phyloP scores from a whole-genome alignment of 176 grass and related monocot species.

The Poa annua region DNA sequence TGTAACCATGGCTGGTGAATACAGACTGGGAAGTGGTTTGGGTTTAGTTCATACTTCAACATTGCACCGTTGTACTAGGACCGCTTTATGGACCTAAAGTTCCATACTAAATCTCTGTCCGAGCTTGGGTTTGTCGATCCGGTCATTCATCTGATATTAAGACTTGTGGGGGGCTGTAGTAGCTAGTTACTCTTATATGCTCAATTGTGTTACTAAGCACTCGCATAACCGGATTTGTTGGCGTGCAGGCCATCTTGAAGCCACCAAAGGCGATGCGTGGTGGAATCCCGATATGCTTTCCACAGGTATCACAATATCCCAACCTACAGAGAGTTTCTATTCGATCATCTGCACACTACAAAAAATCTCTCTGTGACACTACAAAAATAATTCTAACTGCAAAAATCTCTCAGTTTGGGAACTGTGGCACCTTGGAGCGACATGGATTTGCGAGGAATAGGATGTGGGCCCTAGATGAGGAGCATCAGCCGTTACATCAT shows the following conservation, averaged over 20 bases:
- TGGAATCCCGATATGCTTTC: slow-evolving; percentile 94
- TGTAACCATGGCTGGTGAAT: no score
- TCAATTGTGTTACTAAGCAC: slow-evolving; percentile 17
- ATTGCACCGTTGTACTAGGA: no score
- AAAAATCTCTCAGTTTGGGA: slow-evolving; percentile 63
- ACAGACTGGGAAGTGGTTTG: no score
- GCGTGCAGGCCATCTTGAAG: slow-evolving; percentile 81
- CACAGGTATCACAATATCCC: slow-evolving; percentile 53
- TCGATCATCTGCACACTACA: background rate
- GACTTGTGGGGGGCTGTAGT: no score
- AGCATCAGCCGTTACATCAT: slow-evolving; percentile 47
- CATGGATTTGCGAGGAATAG: slow-evolving; percentile 97
- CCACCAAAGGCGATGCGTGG: slow-evolving; percentile 83
- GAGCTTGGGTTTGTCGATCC: background rate
- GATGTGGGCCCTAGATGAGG: slow-evolving; percentile 72
- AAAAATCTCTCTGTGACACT: no score
- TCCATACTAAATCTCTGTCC: no score
- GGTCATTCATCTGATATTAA: no score
- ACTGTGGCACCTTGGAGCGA: slow-evolving; percentile 69
- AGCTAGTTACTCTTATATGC: background rate
- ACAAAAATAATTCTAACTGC: no score
- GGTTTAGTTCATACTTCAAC: no score
- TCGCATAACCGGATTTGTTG: slow-evolving; percentile 5
- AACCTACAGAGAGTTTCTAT: background rate
- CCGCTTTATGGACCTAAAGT: no score